Percentiles rank a stretch among this genome's conserved stretches.
Conservation (phyloP, 352 stramenopile species). For the Globisporangium alternatum region DNA sequence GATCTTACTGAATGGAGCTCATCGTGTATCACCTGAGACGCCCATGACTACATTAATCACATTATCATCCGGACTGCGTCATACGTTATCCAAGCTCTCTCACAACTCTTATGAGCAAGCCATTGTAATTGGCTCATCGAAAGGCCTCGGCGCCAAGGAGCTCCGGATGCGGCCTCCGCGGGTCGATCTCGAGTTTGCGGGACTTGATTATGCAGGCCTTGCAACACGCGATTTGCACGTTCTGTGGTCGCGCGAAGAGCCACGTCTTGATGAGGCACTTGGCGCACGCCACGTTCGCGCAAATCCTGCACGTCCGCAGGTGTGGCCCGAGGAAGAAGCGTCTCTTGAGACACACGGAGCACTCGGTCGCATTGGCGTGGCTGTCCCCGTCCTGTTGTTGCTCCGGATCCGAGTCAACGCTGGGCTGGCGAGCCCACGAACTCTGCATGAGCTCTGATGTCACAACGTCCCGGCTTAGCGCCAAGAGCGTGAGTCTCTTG, state of each 20-base stretch:
- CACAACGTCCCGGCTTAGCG: neutral
- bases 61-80: no score
- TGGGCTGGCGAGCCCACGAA: constrained; percentile 5
- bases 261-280: constrained; percentile 51
- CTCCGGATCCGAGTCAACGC: neutral
- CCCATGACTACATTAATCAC: no score
- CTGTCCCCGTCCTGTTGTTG: constrained; percentile 11
- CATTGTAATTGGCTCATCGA: no score
- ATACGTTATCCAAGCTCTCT: no score
- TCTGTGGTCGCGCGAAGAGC: constrained; percentile 32
- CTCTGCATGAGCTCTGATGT: neutral
- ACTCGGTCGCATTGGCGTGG: neutral
- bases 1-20: no score
- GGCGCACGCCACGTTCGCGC: constrained; percentile 31
- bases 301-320: constrained; percentile 37
- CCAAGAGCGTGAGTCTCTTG: constrained; percentile 18
- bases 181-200: constrained; percentile 35
- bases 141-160: neutral
- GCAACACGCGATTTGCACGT: constrained; percentile 40
- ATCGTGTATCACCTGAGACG: no score
- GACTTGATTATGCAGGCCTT: constrained; percentile 48
- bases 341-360: constrained; percentile 13
- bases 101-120: no score
- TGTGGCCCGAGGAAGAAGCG: constrained; percentile 15
- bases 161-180: constrained; percentile 33